A percentile compares a stretch with the other conserved stretches of the same genome.
These are phyloP conservation scores for Aspergillus cavernicola DNA, from an alignment of 495 filamentous ascomycete genomes.

Conservation along the genomic window DNA sequence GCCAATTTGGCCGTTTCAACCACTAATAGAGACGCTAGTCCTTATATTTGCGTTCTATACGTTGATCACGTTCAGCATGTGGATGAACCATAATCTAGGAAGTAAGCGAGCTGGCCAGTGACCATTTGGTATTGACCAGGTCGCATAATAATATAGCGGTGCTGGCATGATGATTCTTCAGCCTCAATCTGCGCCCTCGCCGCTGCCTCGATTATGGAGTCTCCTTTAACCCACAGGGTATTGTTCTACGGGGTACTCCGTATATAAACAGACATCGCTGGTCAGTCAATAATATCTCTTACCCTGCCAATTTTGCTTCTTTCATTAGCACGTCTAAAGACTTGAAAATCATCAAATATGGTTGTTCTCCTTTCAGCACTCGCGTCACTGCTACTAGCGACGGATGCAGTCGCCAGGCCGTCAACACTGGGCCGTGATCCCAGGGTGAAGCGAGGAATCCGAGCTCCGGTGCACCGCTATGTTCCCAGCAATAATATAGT, in stretches of 20 bases:
- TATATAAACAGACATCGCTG: not conserved
- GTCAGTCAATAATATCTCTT: not conserved
- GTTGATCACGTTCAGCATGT: no score
- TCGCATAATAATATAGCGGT: no score
- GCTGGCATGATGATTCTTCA: no score
- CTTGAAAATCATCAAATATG: not conserved
- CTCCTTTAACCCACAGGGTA: not conserved
- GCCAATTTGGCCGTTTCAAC: not conserved
- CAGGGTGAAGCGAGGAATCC: conserved; percentile 1
- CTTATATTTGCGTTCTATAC: no score
- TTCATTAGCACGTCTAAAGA: not conserved
- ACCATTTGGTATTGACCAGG: not conserved
- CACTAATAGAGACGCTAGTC: not conserved
- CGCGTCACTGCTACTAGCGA: not conserved
- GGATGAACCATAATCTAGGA: no score
- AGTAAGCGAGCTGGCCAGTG: not conserved
- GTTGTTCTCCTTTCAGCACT: conserved; percentile 1
- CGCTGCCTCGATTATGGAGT: not conserved
- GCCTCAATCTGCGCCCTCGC: no score
- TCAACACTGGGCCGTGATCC: not conserved
- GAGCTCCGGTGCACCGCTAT: conserved; percentile 1
- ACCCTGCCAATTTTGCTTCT: no score
- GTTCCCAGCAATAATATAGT: not conserved
- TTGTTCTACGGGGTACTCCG: not conserved
- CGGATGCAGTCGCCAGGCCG: conserved; percentile 2